A percentile compares a stretch with the other conserved stretches of the same genome.
Conservation (phyloP, 345 rosid species). For the Euphorbia lathyris region DNA sequence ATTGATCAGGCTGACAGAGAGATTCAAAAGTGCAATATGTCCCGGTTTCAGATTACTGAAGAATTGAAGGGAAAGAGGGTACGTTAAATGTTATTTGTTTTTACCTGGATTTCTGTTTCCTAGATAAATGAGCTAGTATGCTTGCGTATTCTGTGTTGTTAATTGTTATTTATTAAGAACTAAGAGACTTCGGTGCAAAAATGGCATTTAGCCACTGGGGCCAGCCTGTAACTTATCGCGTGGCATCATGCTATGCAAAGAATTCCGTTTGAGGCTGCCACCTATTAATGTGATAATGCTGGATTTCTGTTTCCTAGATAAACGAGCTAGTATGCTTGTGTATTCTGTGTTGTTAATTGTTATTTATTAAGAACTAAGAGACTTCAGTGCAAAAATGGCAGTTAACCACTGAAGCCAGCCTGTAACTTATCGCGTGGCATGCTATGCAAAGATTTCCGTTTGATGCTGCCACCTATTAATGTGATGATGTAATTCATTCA, state of each 20-base stretch:
- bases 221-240: background rate
- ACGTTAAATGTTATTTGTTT: constrained; percentile 21
- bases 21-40: constrained; percentile 40
- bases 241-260: background rate
- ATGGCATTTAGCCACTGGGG: background rate
- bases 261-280: background rate
- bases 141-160: background rate
- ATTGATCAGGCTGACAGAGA: constrained; percentile 64
- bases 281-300: background rate
- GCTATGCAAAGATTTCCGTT: background rate
- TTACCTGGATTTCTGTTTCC: background rate
- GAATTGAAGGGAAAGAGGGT: constrained; percentile 64
- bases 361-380: background rate
- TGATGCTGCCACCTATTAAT: background rate
- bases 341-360: background rate
- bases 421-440: background rate
- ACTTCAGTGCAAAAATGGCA: background rate
- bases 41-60: constrained; percentile 39
- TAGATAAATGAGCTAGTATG: background rate
- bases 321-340: background rate
- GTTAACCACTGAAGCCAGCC: background rate
- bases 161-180: background rate
- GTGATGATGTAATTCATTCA: background rate
- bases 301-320: background rate
- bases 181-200: background rate